Conservation (phyloP, 306 rosid genomes). For the Senna tora region DNA sequence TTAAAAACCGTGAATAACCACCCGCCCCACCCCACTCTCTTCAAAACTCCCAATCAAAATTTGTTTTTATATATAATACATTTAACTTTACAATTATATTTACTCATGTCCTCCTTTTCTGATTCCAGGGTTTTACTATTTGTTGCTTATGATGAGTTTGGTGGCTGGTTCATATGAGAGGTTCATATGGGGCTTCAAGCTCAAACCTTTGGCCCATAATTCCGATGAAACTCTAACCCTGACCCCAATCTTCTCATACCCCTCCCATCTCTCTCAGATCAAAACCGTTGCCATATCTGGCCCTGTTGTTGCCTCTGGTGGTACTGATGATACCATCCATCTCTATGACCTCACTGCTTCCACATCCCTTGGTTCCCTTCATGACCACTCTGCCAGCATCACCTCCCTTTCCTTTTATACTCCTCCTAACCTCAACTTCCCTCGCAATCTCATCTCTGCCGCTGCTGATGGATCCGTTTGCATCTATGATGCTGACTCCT, state of each 20-base stretch:
- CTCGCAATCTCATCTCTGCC: slow-evolving; percentile 91
- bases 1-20: no score
- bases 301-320: slow-evolving; percentile 86
- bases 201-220: slow-evolving; percentile 34
- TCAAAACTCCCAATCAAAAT: no score
- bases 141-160: slow-evolving; percentile 49
- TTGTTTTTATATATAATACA: no score
- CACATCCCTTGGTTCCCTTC: slow-evolving; percentile 84
- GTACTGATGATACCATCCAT: slow-evolving; percentile 84
- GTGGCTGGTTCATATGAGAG: slow-evolving; percentile 92
- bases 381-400: slow-evolving; percentile 71
- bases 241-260: slow-evolving; percentile 76
- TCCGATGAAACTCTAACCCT: slow-evolving; percentile 51
- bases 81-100: no score
- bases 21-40: no score
- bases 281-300: slow-evolving; percentile 70
- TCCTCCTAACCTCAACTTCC: slow-evolving; percentile 64
- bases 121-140: neutral
- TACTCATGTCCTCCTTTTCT: no score
- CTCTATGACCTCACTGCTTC: slow-evolving; percentile 72
- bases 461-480: slow-evolving; percentile 69
- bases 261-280: slow-evolving; percentile 80
- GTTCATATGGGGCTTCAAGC: slow-evolving; percentile 90
- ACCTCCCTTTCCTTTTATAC: slow-evolving; percentile 81
- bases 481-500: slow-evolving; percentile 80